Percentiles rank a stretch among this genome's conserved stretches.
Conservation (phyloP, 371 early-diverging fungal species). For the Apophysomyces elegans region DNA sequence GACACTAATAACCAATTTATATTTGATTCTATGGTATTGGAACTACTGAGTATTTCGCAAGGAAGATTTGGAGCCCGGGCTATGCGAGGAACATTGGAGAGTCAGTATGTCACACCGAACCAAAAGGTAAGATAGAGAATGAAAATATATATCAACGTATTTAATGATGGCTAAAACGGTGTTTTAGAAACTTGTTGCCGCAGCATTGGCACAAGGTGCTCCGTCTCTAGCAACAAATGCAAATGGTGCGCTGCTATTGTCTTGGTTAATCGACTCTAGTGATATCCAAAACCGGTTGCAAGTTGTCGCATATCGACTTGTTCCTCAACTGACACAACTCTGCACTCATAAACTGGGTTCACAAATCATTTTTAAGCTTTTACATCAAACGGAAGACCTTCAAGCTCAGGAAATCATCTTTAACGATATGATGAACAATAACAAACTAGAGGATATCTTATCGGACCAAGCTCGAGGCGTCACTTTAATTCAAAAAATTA, state of each 20-base stretch:
- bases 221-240: conserved; percentile 83
- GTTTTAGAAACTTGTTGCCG: conserved; percentile 79
- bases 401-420: conserved; percentile 33
- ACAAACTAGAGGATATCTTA: conserved; percentile 28
- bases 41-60: conserved; percentile 73
- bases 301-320: conserved; percentile 73
- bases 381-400: conserved; percentile 82
- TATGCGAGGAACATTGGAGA: conserved; percentile 85
- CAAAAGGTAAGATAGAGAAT: conserved; percentile 33
- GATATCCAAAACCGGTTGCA: conserved; percentile 65
- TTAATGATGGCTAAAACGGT: background rate
- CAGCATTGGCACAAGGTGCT: conserved; percentile 83
- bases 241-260: conserved; percentile 90
- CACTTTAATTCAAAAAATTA: conserved; percentile 40
- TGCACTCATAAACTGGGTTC: conserved; percentile 92
- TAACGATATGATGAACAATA: conserved; percentile 18
- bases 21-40: conserved; percentile 83
- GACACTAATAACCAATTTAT: conserved; percentile 74
- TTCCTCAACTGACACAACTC: conserved; percentile 74
- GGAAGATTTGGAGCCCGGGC: conserved; percentile 89
- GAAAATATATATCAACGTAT: no score
- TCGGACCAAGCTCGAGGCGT: conserved; percentile 47
- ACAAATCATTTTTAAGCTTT: conserved; percentile 84
- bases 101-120: conserved; percentile 54
- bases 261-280: conserved; percentile 92